A percentile compares a stretch with the other conserved stretches of the same genome.
These are phyloP conservation scores for Hawksworthiomyces lignivorus DNA, from an alignment of 2,329 filamentous ascomycete species.

Conservation along the genomic window DNA sequence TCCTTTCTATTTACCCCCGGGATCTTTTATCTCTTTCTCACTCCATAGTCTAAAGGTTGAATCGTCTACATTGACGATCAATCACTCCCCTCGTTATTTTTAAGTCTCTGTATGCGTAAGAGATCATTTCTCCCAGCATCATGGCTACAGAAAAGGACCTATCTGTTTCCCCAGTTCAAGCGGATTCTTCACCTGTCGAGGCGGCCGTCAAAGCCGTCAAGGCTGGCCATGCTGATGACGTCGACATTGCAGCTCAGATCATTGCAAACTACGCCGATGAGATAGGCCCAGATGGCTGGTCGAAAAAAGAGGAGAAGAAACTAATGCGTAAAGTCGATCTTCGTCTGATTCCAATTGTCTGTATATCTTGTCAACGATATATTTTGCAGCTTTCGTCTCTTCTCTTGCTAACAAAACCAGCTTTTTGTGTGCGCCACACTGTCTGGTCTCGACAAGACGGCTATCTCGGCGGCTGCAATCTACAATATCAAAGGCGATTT, in stretches of 20 bases:
- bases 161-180: too few relatives aligned
- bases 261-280: slow-evolving; percentile 18
- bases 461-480: slow-evolving; percentile 20
- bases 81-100: too few relatives aligned
- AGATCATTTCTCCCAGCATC: too few relatives aligned
- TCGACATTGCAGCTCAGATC: slow-evolving; percentile 21
- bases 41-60: too few relatives aligned
- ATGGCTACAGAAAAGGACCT: not conserved
- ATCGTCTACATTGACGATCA: too few relatives aligned
- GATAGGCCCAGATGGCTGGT: slow-evolving; percentile 11
- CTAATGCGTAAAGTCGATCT: slow-evolving; percentile 14
- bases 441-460: slow-evolving; percentile 17
- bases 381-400: slow-evolving; percentile 14
- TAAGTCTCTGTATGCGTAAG: too few relatives aligned
- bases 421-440: slow-evolving; percentile 11
- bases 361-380: too few relatives aligned
- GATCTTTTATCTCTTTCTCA: too few relatives aligned
- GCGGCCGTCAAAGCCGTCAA: slow-evolving; percentile 19
- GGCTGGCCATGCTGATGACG: slow-evolving; percentile 17
- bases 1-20: too few relatives aligned
- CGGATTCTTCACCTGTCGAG: too few relatives aligned
- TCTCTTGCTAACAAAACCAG: not conserved
- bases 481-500: slow-evolving; percentile 18
- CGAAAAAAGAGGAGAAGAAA: slow-evolving; percentile 14
- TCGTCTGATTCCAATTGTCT: slow-evolving; percentile 16